phyloP scores from a whole-genome alignment of 1,284 basidiomycete species.

The Earliella scabrosa region DNA sequence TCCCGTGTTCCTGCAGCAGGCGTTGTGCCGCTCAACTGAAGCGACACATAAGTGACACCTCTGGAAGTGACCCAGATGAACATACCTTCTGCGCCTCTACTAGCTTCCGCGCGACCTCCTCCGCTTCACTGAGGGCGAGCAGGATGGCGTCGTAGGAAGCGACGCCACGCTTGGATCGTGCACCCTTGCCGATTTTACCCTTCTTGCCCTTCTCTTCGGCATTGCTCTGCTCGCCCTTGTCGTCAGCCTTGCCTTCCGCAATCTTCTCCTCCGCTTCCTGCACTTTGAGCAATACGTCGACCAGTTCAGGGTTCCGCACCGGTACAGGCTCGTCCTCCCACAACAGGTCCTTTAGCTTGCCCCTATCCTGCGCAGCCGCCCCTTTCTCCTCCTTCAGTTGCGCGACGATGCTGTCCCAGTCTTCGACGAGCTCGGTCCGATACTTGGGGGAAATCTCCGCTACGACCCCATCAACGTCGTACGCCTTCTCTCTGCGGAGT shows the following conservation, averaged over 20 bases:
- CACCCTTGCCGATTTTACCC: constrained; percentile 42
- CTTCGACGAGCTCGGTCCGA: constrained; percentile 64
- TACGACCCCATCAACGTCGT: constrained; percentile 86
- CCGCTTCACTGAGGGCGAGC: constrained; percentile 84
- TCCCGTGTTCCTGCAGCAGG: constrained; percentile 60
- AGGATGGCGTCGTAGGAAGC: constrained; percentile 87
- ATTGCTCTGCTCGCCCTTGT: constrained; percentile 12
- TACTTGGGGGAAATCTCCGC: constrained; percentile 68
- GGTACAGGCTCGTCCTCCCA: constrained; percentile 90
- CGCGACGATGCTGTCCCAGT: constrained; percentile 62
- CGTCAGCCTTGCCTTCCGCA: constrained; percentile 30
- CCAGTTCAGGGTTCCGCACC: constrained; percentile 89
- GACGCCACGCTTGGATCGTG: constrained; percentile 69
- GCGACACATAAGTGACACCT: no score
- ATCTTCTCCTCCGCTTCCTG: constrained; percentile 76
- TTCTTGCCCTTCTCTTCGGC: constrained; percentile 36
- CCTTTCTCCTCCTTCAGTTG: constrained; percentile 53
- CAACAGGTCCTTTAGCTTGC: constrained; percentile 47
- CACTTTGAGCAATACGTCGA: constrained; percentile 85
- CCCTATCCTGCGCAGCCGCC: constrained; percentile 32
- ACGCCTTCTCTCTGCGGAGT: constrained; percentile 72
- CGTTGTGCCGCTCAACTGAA: constrained; percentile 49
- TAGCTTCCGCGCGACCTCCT: constrained; percentile 79
- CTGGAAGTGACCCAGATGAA: not conserved
- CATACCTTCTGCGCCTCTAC: constrained; percentile 79